Percentiles rank a stretch among this genome's conserved stretches.
phyloP scores from a whole-genome alignment of 1,139 yeast genomes.

The Geotrichum macrosporum region DNA sequence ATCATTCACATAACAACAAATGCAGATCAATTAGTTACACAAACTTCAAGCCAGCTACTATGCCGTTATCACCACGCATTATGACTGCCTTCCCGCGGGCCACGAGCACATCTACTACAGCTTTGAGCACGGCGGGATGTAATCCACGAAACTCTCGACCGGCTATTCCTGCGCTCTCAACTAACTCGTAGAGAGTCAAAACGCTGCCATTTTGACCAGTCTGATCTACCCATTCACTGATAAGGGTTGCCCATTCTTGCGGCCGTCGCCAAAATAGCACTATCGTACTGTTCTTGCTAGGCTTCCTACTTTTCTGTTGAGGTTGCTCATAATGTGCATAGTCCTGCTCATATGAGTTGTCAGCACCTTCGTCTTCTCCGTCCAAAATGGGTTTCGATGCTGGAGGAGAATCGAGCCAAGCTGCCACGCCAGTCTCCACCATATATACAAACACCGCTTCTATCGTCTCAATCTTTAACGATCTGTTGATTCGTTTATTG shows the following conservation, averaged over 20 bases:
- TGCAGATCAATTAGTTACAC: no score
- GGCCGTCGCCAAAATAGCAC: conserved; percentile 70
- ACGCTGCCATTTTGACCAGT: conserved; percentile 78
- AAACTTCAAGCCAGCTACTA: conserved; percentile 37
- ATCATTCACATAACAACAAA: no score
- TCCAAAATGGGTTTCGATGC: no score
- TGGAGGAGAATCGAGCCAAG: conserved; percentile 38
- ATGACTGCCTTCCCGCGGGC: conserved; percentile 49
- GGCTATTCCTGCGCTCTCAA: conserved; percentile 57
- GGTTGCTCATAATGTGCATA: conserved; percentile 11
- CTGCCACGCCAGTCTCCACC: conserved; percentile 53
- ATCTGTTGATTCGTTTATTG: conserved; percentile 49
- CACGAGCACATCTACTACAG: conserved; percentile 55
- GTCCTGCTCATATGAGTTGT: conserved; percentile 15
- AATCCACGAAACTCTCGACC: conserved; percentile 59
- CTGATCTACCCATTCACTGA: conserved; percentile 59
- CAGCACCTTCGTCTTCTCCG: conserved; percentile 8
- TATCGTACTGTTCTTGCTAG: conserved; percentile 42
- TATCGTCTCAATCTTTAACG: conserved; percentile 53
- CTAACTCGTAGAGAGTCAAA: conserved; percentile 74
- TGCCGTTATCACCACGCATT: conserved; percentile 36
- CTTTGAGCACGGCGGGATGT: conserved; percentile 54
- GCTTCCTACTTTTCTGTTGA: conserved; percentile 10
- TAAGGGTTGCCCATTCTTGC: conserved; percentile 69
- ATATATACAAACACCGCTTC: conserved; percentile 55